Conservation (phyloP, 305 asterid species). For the Fraxinus ornus region DNA sequence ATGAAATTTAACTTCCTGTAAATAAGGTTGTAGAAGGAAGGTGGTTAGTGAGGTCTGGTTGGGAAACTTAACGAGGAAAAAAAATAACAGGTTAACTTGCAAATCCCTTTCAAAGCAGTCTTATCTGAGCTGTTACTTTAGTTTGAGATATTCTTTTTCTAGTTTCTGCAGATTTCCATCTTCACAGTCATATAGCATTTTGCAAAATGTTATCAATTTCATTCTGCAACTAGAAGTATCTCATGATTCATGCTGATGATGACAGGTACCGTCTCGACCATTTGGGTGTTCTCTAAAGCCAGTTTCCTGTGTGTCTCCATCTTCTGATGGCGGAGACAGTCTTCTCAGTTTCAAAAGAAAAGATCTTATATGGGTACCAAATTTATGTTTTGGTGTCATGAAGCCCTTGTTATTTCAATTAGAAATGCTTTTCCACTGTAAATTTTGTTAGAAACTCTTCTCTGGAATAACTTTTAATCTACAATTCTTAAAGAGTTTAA, state of each 20-base stretch:
- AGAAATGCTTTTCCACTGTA: constrained; percentile 2
- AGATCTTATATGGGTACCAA: constrained; percentile 81
- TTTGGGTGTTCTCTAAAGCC: constrained; percentile 91
- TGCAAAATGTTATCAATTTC: constrained; percentile 12
- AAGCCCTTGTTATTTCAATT: constrained; percentile 11
- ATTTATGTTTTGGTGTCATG: constrained; percentile 25
- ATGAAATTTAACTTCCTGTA: not conserved
- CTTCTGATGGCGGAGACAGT: constrained; percentile 87
- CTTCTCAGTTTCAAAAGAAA: constrained; percentile 86
- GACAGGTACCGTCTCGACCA: constrained; percentile 88
- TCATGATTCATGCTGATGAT: constrained; percentile 36
- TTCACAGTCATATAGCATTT: constrained; percentile 1
- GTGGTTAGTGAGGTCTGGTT: constrained; percentile 2
- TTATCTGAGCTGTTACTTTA: constrained; percentile 17
- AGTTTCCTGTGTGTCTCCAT: constrained; percentile 77
- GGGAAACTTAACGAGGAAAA: not conserved
- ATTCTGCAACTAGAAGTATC: constrained; percentile 26
- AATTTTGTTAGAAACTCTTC: not conserved
- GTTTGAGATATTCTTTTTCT: constrained; percentile 16
- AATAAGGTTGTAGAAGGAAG: constrained; percentile 17
- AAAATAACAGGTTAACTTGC: not conserved
- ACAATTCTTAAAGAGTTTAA: not conserved
- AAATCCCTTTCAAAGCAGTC: not conserved
- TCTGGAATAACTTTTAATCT: not conserved
- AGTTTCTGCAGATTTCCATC: constrained; percentile 14